Conservation (phyloP, 2,329 filamentous ascomycete species). For the Clarireedia sp. region DNA sequence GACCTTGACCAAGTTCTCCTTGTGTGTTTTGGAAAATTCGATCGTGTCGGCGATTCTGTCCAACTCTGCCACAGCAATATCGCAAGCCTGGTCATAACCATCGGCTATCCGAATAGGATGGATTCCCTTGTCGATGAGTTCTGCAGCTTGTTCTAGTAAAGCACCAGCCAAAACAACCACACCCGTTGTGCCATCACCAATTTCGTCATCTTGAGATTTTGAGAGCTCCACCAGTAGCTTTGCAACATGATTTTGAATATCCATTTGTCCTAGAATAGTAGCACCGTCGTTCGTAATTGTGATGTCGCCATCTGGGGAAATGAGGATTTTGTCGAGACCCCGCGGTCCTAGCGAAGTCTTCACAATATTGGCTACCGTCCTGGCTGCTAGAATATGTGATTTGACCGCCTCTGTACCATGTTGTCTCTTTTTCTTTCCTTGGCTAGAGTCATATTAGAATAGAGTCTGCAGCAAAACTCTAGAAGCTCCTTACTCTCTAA, state of each 20-base stretch:
- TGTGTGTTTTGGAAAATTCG: conserved; percentile 72
- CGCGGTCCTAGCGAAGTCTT: conserved; percentile 94
- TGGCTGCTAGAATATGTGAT: conserved; percentile 92
- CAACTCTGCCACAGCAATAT: conserved; percentile 87
- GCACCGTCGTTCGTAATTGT: conserved; percentile 99
- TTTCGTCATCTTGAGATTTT: conserved; percentile 98
- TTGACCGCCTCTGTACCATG: conserved; percentile 97
- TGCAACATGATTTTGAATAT: conserved; percentile 96
- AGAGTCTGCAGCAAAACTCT: conserved; percentile 14
- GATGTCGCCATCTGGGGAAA: conserved; percentile 97
- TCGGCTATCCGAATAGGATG: conserved; percentile 98
- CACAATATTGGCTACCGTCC: conserved; percentile 93
- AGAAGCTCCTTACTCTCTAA: conserved; percentile 70
- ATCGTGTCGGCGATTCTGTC: conserved; percentile 91
- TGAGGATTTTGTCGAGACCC: conserved; percentile 97
- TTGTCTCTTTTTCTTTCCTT: conserved; percentile 95
- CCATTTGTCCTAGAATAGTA: conserved; percentile 96
- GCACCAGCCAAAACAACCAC: conserved; percentile 94
- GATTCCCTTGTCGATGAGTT: conserved; percentile 99
- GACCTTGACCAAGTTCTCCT: conserved; percentile 82
- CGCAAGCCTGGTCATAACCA: conserved; percentile 94
- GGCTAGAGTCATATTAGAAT: conserved; percentile 45
- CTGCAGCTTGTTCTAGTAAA: conserved; percentile 89
- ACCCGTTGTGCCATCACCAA: conserved; percentile 95
- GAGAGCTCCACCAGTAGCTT: conserved; percentile 95